Percentiles rank a stretch among this genome's conserved stretches.
These are phyloP conservation scores for Perkinsus chesapeaki DNA, from an alignment of 169 alveolate species.

Conservation along the genomic window DNA sequence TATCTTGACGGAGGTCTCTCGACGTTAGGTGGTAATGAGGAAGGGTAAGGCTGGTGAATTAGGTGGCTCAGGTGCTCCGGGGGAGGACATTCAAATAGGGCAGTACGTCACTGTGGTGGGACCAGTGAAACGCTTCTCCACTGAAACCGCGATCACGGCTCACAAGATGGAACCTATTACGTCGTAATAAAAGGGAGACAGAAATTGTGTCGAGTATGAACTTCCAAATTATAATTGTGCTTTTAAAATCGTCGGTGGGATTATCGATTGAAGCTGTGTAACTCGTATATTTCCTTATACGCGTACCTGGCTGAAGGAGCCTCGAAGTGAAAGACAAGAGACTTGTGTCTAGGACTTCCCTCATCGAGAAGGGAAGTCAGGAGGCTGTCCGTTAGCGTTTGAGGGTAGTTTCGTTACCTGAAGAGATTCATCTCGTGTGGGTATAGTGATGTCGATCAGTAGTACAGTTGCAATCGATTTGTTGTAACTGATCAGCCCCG, in stretches of 20 bases:
- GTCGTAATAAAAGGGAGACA: background rate
- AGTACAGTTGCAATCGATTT: too few species aligned
- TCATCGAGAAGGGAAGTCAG: too few species aligned
- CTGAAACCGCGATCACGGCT: background rate
- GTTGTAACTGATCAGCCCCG: background rate
- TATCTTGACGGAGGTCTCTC: background rate
- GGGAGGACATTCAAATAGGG: background rate
- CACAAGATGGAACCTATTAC: background rate
- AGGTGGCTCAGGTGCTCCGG: background rate
- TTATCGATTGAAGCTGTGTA: too few species aligned
- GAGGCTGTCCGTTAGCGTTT: too few species aligned
- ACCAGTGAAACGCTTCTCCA: background rate
- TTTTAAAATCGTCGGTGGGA: too few species aligned
- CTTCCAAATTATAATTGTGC: too few species aligned
- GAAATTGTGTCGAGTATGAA: too few species aligned
- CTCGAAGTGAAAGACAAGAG: too few species aligned
- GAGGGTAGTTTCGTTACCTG: too few species aligned
- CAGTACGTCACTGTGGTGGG: background rate
- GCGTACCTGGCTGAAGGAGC: too few species aligned
- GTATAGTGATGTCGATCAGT: background rate
- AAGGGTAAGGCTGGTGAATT: background rate
- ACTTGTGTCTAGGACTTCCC: too few species aligned
- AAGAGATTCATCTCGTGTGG: background rate
- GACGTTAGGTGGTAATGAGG: background rate
- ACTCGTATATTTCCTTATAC: too few species aligned